Percentiles rank a stretch among this genome's conserved stretches.
phyloP scores from a whole-genome alignment of 495 filamentous ascomycete species.

The Hyaloscypha bicolor region DNA sequence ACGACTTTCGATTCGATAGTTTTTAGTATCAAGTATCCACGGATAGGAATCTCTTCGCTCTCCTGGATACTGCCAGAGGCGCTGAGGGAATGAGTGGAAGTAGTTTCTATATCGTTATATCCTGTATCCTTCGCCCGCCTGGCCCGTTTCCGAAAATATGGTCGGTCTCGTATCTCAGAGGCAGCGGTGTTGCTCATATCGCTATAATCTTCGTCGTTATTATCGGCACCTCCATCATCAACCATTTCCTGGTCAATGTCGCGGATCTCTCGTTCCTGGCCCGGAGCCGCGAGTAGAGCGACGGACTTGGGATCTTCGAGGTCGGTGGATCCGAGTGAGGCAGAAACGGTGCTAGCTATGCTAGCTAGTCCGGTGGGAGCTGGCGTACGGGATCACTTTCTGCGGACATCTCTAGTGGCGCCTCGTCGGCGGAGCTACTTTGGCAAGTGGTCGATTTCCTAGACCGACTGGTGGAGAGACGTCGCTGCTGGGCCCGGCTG shows the following conservation, averaged over 20 bases:
- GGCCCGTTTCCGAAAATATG: background rate
- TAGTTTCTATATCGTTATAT: slow-evolving; percentile 25
- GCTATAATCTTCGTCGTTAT: slow-evolving; percentile 1
- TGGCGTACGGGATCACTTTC: background rate
- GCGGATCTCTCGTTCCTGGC: no score
- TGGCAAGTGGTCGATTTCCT: background rate
- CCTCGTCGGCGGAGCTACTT: background rate
- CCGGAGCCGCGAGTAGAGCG: background rate
- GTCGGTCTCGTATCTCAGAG: background rate
- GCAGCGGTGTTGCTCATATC: background rate
- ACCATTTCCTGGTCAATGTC: slow-evolving; percentile 1
- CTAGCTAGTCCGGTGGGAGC: background rate
- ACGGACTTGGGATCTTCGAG: background rate
- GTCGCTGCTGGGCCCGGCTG: no score
- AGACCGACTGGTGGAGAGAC: background rate
- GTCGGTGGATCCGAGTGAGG: background rate
- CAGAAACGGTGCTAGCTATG: background rate
- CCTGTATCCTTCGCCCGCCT: no score
- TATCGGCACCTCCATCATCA: background rate
- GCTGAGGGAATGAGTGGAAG: slow-evolving; percentile 21
- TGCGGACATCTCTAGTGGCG: background rate
- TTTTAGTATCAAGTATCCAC: slow-evolving; percentile 27
- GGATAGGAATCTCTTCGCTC: slow-evolving; percentile 32
- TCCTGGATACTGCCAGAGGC: slow-evolving; percentile 23
- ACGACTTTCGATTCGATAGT: slow-evolving; percentile 27